These are phyloP conservation scores for Pyrenula aspistea DNA, from an alignment of 495 filamentous ascomycete genomes.

Conservation along the genomic window DNA sequence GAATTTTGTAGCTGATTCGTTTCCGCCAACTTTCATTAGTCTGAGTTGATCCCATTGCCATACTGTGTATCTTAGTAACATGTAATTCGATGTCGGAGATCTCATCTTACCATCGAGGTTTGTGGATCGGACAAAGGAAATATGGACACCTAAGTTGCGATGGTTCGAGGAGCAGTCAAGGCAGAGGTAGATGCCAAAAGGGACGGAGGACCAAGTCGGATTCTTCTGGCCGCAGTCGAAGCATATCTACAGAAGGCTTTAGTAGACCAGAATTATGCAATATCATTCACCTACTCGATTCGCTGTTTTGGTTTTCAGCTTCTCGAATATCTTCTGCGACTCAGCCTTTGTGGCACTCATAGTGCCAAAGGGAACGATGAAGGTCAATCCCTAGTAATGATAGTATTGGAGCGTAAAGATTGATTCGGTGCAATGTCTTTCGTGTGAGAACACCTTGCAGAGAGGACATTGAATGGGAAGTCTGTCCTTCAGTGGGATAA, in stretches of 20 bases:
- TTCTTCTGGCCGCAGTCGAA: constrained; percentile 97
- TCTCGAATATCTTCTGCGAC: constrained; percentile 96
- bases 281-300: constrained; percentile 76
- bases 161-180: constrained; percentile 92
- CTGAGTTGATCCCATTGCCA: constrained; percentile 99
- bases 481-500: neutral
- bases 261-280: constrained; percentile 3
- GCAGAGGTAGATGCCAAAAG: constrained; percentile 94
- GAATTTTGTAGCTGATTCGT: constrained; percentile 95
- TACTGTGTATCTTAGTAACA: constrained; percentile 41
- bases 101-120: constrained; percentile 87
- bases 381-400: neutral
- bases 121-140: constrained; percentile 96
- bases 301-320: constrained; percentile 81
- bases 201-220: constrained; percentile 95
- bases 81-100: neutral
- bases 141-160: constrained; percentile 83
- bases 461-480: too few relatives aligned
- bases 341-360: constrained; percentile 90
- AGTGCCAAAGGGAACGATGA: constrained; percentile 13
- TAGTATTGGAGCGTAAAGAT: too few relatives aligned
- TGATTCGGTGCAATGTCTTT: too few relatives aligned
- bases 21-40: constrained; percentile 97
- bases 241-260: constrained; percentile 75
- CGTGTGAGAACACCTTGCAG: too few relatives aligned